phyloP scores from a whole-genome alignment of 129 eudicot species.

The Saussurea involucrata region DNA sequence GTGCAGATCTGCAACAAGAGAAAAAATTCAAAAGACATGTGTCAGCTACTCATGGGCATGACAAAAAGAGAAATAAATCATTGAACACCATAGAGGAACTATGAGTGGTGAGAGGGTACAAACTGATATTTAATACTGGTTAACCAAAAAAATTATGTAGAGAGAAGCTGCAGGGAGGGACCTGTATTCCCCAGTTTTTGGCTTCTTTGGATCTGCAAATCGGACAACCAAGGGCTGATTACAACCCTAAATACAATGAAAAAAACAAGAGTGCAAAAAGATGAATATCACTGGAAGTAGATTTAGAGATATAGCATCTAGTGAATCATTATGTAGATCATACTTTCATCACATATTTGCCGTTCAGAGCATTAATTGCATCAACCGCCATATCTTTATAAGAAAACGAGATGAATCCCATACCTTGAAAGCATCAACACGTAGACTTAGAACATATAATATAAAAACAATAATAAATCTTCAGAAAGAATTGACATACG shows the following conservation, averaged over 20 bases:
- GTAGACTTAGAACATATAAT: not conserved
- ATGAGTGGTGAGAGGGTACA: no score
- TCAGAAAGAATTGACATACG: not conserved
- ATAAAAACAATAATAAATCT: not conserved
- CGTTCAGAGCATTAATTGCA: conserved; percentile 74
- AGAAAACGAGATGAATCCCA: conserved; percentile 67
- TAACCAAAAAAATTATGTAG: not conserved
- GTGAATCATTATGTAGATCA: conserved; percentile 19
- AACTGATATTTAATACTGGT: not conserved
- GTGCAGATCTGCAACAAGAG: conserved; percentile 48
- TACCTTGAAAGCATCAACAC: conserved; percentile 54
- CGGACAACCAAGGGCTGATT: conserved; percentile 76
- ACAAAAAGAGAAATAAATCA: not conserved
- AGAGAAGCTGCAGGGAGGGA: conserved; percentile 19
- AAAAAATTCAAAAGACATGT: not conserved
- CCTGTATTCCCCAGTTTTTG: conserved; percentile 75
- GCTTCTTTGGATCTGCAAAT: conserved; percentile 91
- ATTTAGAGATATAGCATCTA: not conserved
- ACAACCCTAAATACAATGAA: conserved; percentile 58
- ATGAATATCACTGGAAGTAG: conserved; percentile 7
- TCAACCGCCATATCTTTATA: conserved; percentile 82
- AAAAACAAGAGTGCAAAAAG: conserved; percentile 1
- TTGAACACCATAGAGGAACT: not conserved
- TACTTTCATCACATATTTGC: conserved; percentile 72
- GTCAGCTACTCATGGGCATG: not conserved